Evolutionary conservation across 257 asterid genomes (phyloP), one percentile per base, ranked within the genome.

Genomic region (Paraleonurus japonicus): DNA sequence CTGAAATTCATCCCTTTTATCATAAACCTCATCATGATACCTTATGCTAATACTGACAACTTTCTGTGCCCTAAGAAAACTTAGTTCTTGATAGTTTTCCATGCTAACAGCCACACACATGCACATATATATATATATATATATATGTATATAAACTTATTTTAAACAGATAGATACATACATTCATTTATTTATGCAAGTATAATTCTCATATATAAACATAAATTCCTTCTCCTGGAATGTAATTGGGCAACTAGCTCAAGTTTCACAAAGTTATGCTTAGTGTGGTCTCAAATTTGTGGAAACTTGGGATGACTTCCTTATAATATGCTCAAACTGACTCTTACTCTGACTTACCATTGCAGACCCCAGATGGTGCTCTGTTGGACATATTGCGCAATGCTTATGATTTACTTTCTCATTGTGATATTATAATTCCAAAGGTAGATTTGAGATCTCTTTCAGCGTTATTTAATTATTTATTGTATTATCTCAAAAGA

Each of bases 351-450:
- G 45, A 75, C 74, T 80, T 75, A 53, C 69, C 75, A 59, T 73
- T 81, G 92, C 95, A 95, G 99, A 95, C 99, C 79, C 98, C 99
- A 24, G 98, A 95, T 82, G 99, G 99, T 59, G 80, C 99, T 20
- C 79, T 95, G 76, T 75, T 95, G 96, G 99, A 95, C 81, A 82
- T 92, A 72, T 82, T 85, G 82, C 99, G 98, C n/a, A 95, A 95
- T 86, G 98, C 96, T 75, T 85, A 88, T 80, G 99, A 95, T 84
- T 73, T 95, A 69, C 96, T 95, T 65, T 88, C 96, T 48, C 85
- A 79, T 65, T 88, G 99, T 82, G 90, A 84, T 70, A 85, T 95
- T 74, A 67, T 83, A 64, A 81, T 95, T 65, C 96, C 98, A 5
- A 78, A 86, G 97, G 99, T 95, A 85, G 70, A 64, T 65, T 33